Conservation (phyloP, 1,284 basidiomycete species). For the Sporisorium graminicola region DNA sequence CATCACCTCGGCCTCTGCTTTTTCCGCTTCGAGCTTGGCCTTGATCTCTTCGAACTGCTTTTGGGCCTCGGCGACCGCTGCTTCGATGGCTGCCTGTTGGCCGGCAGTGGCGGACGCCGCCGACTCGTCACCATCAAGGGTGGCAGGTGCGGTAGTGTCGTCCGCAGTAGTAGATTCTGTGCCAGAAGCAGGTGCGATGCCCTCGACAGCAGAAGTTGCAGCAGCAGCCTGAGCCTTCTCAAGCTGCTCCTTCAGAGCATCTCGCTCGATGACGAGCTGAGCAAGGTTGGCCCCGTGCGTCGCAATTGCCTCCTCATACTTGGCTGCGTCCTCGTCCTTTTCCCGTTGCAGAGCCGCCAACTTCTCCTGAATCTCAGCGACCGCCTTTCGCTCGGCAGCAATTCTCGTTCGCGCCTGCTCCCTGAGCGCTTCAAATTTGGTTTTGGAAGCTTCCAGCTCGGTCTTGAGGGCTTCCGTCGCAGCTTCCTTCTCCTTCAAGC, state of each 20-base stretch:
- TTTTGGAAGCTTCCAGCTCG: constrained; percentile 50
- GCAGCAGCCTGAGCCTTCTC: constrained; percentile 38
- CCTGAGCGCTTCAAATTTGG: constrained; percentile 61
- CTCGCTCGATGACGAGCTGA: constrained; percentile 36
- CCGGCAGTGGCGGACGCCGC: constrained; percentile 13
- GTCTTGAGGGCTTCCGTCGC: constrained; percentile 31
- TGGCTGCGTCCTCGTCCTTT: constrained; percentile 59
- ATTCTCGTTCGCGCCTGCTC: constrained; percentile 62
- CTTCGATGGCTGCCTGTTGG: constrained; percentile 33
- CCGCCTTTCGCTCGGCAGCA: constrained; percentile 52
- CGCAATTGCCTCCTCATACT: constrained; percentile 41
- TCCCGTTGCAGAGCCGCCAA: constrained; percentile 69
- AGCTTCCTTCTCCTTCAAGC: constrained; percentile 36
- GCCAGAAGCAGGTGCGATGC: constrained; percentile 39
- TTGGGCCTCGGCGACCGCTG: constrained; percentile 53
- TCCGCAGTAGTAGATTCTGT: constrained; percentile 5
- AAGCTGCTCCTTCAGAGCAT: constrained; percentile 69
- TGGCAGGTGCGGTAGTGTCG: constrained; percentile 21
- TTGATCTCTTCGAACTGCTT: constrained; percentile 58
- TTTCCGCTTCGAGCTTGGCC: constrained; percentile 46
- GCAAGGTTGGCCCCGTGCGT: constrained; percentile 37
- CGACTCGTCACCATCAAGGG: constrained; percentile 26
- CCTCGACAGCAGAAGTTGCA: constrained; percentile 36
- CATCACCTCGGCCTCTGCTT: constrained; percentile 16
- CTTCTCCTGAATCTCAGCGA: constrained; percentile 70